These are phyloP conservation scores for Pichia rugopelliculosa DNA, from an alignment of 805 yeast genomes.

Conservation along the genomic window DNA sequence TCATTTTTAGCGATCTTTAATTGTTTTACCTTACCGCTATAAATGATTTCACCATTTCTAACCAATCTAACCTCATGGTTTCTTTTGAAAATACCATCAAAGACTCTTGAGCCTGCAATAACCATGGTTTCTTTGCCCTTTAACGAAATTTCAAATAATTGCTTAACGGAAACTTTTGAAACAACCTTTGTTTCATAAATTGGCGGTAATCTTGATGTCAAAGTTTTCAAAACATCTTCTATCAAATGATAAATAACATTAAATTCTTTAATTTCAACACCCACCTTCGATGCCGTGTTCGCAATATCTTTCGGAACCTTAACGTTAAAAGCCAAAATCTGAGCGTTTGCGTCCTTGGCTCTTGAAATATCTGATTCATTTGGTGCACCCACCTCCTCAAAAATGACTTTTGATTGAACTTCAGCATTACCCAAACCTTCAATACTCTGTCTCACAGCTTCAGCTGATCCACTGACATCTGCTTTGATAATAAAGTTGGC, in stretches of 20 bases:
- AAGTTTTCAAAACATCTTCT: slow-evolving; percentile 66
- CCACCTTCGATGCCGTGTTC: slow-evolving; percentile 47
- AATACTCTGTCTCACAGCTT: slow-evolving; percentile 82
- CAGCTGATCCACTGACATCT: slow-evolving; percentile 92
- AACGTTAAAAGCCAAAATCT: slow-evolving; percentile 72
- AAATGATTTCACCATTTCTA: slow-evolving; percentile 40
- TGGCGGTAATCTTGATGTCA: slow-evolving; percentile 57
- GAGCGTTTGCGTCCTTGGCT: slow-evolving; percentile 65
- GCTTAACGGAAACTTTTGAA: slow-evolving; percentile 63
- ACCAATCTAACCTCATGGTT: slow-evolving; percentile 36
- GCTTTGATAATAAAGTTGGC: slow-evolving; percentile 72
- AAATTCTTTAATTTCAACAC: slow-evolving; percentile 54
- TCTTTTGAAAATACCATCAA: slow-evolving; percentile 58
- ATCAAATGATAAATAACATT: slow-evolving; percentile 83
- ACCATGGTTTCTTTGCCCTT: slow-evolving; percentile 46
- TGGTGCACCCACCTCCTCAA: slow-evolving; percentile 72
- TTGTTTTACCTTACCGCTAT: slow-evolving; percentile 46
- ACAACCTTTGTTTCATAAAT: slow-evolving; percentile 55
- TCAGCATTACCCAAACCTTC: slow-evolving; percentile 81
- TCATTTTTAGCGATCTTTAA: slow-evolving; percentile 80
- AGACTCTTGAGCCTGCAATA: slow-evolving; percentile 85
- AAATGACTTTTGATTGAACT: slow-evolving; percentile 61
- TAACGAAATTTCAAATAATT: slow-evolving; percentile 60
- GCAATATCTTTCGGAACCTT: slow-evolving; percentile 56
- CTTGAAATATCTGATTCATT: slow-evolving; percentile 59